Base-by-base conservation (phyloP, 345 rosid genomes). In the Diplotaxis tenuifolia region DNA sequence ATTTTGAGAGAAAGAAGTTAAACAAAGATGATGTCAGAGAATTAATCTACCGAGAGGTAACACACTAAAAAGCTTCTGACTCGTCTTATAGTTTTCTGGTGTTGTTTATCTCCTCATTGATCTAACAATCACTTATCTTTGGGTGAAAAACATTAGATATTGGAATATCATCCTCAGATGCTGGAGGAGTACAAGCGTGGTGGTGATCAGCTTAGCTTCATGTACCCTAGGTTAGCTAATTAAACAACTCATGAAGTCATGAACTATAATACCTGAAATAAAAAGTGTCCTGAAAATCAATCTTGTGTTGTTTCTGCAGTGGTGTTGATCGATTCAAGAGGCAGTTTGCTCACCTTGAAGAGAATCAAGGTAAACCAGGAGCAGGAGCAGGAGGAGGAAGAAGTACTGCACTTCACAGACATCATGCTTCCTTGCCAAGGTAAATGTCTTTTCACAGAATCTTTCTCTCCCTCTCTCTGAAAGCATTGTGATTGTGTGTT, bases 111-210 rank as follows among this genome's bases (percentile, higher is more conserved):
- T 68, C 19, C 16, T 72, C 70, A 16, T 53, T 31, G 64, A 9
- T 67, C 61, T 78, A 73, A 73, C 50, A 71, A 38, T 52, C 18
- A 66, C 53, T 20, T 31, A 22, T 66, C 57, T 77, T 27, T 52
- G 72, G 6, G n/a, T 65, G 29, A 40, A 74, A 42, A 74, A 38
- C 32, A 22, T 38, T 58, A 52, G 98, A 93, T 91, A 77, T 74
- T 94, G 71, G 98, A 94, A 77, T 94, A 94, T 80, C 98, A 94
- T 85, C 98, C 98, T 28, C 95, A 89, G 75, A 91, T 94, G 98
- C 85, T 94, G 65, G 88, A 89, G 76, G 98, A 91, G 76, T 87
- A 93, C 72, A 71, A 21, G 59, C 67, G 72, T 7, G 77, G 77
- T 66, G 77, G 77, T 47, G 69, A 65, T 47, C 69, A 65, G 56